A percentile compares a stretch with the other conserved stretches of the same genome.
Conservation (phyloP, 1,284 basidiomycete genomes). For the Sporisorium sorghi region DNA sequence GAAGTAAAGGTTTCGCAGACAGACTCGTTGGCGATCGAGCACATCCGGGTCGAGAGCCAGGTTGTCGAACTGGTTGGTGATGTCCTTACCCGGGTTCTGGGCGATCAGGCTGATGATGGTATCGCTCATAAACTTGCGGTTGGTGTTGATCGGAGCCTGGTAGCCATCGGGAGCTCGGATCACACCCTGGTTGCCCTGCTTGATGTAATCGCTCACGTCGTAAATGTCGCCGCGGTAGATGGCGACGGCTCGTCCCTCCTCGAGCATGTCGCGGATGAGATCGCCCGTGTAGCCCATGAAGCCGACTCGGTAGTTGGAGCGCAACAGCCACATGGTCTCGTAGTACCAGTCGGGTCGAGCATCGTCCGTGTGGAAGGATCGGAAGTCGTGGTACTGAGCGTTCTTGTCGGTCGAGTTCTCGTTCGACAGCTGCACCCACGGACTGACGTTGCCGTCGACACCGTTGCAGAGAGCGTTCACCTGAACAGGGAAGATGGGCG, state of each 20-base stretch:
- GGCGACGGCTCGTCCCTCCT: constrained; percentile 77
- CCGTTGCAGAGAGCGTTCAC: constrained; percentile 95
- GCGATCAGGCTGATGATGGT: constrained; percentile 84
- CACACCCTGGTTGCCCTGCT: constrained; percentile 66
- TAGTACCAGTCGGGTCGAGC: constrained; percentile 97
- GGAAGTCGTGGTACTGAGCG: constrained; percentile 93
- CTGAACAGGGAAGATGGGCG: constrained; percentile 92
- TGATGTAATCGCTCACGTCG: constrained; percentile 82
- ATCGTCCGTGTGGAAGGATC: constrained; percentile 78
- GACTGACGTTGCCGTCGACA: constrained; percentile 81
- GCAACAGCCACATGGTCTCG: constrained; percentile 78
- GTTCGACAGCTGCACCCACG: constrained; percentile 83
- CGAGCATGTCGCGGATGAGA: constrained; percentile 78
- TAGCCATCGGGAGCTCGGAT: constrained; percentile 76
- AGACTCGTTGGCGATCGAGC: constrained; percentile 83
- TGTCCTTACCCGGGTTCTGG: constrained; percentile 82
- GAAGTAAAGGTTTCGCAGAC: constrained; percentile 90
- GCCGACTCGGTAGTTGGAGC: constrained; percentile 86
- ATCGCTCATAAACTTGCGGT: constrained; percentile 81
- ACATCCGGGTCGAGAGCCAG: constrained; percentile 77
- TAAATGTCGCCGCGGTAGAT: constrained; percentile 88
- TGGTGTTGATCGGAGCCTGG: constrained; percentile 74
- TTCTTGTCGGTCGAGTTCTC: constrained; percentile 82
- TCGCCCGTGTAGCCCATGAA: constrained; percentile 88
- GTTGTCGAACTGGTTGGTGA: constrained; percentile 81